Percentiles rank a stretch among this genome's conserved stretches.
phyloP scores from a whole-genome alignment of 805 yeast species.

The Ogataea pini region DNA sequence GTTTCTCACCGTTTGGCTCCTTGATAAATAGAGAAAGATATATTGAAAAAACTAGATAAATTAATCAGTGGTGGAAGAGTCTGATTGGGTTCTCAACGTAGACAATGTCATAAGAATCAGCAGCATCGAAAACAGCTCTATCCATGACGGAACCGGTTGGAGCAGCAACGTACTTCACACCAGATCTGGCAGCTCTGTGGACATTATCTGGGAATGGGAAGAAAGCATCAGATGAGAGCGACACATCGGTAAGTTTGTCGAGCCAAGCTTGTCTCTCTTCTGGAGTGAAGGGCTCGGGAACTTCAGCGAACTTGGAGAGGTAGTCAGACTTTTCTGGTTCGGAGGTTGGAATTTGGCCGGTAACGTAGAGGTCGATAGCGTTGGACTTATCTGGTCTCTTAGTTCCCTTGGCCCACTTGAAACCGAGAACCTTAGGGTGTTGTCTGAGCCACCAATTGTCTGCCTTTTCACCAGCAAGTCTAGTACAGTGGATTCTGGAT shows the following conservation, averaged over 20 bases:
- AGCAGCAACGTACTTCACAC: constrained; percentile 95
- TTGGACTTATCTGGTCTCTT: constrained; percentile 98
- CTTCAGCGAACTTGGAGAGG: constrained; percentile 79
- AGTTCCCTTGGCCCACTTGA: constrained; percentile 97
- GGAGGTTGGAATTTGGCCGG: constrained; percentile 84
- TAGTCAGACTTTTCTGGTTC: constrained; percentile 95
- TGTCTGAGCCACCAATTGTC: constrained; percentile 99
- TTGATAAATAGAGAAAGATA: no score
- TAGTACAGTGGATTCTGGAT: constrained; percentile 98
- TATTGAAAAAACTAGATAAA: neutral
- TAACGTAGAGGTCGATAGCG: constrained; percentile 92
- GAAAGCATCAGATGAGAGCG: constrained; percentile 96
- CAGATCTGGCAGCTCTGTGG: constrained; percentile 94
- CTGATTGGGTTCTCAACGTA: constrained; percentile 97
- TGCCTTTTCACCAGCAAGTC: constrained; percentile 99
- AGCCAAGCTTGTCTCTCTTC: constrained; percentile 90
- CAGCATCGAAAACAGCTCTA: constrained; percentile 92
- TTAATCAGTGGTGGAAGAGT: constrained; percentile 86
- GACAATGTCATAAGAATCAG: constrained; percentile 85
- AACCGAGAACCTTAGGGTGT: constrained; percentile 88
- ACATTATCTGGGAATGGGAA: constrained; percentile 99
- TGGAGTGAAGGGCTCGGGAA: constrained; percentile 81
- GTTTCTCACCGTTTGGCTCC: no score
- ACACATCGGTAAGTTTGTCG: constrained; percentile 75
- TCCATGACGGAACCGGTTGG: constrained; percentile 98